Base-by-base conservation (phyloP, 805 yeast genomes). In the Myxozyma geophila region DNA sequence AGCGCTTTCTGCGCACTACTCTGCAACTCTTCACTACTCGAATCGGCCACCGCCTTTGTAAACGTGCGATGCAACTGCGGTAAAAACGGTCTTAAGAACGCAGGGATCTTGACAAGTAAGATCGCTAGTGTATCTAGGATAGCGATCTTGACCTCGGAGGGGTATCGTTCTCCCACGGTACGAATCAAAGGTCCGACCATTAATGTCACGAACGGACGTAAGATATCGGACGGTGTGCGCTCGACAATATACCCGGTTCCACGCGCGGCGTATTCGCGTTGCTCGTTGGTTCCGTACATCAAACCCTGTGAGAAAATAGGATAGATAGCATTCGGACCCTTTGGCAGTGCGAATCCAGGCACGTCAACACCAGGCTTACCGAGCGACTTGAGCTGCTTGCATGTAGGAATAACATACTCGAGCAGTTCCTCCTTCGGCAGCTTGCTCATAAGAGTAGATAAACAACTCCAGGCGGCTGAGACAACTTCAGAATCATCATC, bases 61-160 rank as follows among this genome's bases (percentile, higher is more conserved):
- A 95, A 95, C 0, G 99, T 95, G 74, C 99, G 85, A 78, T 95
- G 99, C 70, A 95, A 82, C 79, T 95, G 99, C 8, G 99, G 99
- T 76, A 95, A 85, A 75, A 95, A 95, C 15, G 99, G 99, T 73
- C 93, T 85, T 76, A 95, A 82, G 75, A 90, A 90, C 73, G 88
- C 90, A 1, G 99, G 97, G 70, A 93, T 89, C 79, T 91, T 89
- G 28, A 78, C 78, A 72, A 95, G 85, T 73, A 96, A 79, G 67
- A 84, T 84, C 73, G 88, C 89, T 75, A 96, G 82, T 0, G 98
- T 96, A 67, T 83, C 82, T 72, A 95, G 81, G 70, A 96, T 93
- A n/a, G 97, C 96, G 43, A 96, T 87, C 81, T 95, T 95, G 70
- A 95, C 90, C 70, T 92, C 97, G 66, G 96, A 83, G 17, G 87